Percentiles rank a stretch among this genome's conserved stretches.
Conservation (phyloP, 352 stramenopile genomes). For the Phytophthora multivora region DNA sequence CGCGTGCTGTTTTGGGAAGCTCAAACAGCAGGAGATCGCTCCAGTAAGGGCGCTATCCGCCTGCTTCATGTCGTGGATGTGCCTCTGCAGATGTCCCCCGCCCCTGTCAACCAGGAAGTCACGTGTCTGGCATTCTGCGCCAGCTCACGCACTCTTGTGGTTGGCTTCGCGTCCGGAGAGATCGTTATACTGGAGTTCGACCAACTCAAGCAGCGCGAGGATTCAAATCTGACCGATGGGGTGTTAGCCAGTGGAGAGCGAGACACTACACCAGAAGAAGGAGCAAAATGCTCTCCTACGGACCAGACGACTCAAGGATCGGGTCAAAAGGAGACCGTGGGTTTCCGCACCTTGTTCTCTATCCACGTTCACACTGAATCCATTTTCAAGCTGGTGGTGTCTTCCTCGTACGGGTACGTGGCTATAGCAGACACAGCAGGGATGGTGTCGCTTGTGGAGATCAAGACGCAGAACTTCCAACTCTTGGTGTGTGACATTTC, state of each 20-base stretch:
- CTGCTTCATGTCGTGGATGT: conserved; percentile 64
- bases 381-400: conserved; percentile 57
- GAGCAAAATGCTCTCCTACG: not conserved
- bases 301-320: conserved; percentile 2
- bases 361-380: conserved; percentile 64
- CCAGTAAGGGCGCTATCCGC: conserved; percentile 58
- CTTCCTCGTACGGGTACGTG: conserved; percentile 53
- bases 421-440: conserved; percentile 59
- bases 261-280: not conserved
- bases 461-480: conserved; percentile 57
- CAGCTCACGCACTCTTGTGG: conserved; percentile 47
- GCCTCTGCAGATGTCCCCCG: conserved; percentile 36
- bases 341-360: conserved; percentile 55
- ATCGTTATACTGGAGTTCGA: conserved; percentile 59
- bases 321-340: conserved; percentile 25
- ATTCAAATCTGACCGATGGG: not conserved
- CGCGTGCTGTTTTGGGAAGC: conserved; percentile 70
- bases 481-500: conserved; percentile 62
- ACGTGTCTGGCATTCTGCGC: conserved; percentile 56
- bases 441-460: conserved; percentile 63
- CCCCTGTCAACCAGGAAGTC: conserved; percentile 42
- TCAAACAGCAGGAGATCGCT: conserved; percentile 43
- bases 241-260: not conserved
- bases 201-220: conserved; percentile 16
- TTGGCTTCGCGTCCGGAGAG: conserved; percentile 62